phyloP scores from a whole-genome alignment of 768 basidiomycete genomes.

The Floccularia luteovirens region DNA sequence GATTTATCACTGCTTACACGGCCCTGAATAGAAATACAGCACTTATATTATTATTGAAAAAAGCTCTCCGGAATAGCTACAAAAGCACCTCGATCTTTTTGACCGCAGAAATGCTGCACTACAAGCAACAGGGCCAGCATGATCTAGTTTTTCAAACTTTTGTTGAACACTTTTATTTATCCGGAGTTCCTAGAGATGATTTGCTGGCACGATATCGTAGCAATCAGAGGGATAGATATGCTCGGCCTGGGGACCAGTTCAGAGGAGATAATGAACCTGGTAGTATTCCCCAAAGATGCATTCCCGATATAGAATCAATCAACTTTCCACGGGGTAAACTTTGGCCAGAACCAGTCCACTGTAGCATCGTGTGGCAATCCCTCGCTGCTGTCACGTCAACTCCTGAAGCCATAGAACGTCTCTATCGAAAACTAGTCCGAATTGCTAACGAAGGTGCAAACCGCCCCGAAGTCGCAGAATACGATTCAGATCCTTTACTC shows the following conservation, averaged over 20 bases:
- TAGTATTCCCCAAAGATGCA: conserved; percentile 1
- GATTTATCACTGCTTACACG: conserved; percentile 27
- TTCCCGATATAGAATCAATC: conserved; percentile 2
- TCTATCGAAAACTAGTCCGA: conserved; percentile 39
- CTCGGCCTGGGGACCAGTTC: too few species aligned
- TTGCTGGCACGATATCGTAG: conserved; percentile 15
- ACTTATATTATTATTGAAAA: conserved; percentile 22
- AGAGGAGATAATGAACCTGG: conserved; percentile 1
- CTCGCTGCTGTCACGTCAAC: conserved; percentile 17
- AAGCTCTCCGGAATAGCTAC: conserved; percentile 15
- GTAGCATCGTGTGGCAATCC: conserved; percentile 31
- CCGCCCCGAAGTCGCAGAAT: conserved; percentile 4
- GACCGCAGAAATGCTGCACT: conserved; percentile 37
- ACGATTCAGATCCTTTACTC: conserved; percentile 11
- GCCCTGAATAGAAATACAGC: conserved; percentile 23
- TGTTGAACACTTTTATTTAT: conserved; percentile 38
- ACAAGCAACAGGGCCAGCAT: conserved; percentile 17
- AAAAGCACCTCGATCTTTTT: conserved; percentile 18
- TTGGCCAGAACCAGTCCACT: conserved; percentile 24
- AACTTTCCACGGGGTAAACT: conserved; percentile 16
- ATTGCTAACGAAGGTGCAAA: conserved; percentile 10
- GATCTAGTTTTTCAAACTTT: conserved; percentile 36
- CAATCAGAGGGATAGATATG: conserved; percentile 1
- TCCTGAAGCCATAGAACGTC: conserved; percentile 15
- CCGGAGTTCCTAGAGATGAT: conserved; percentile 41